Percentiles rank a stretch among this genome's conserved stretches.
These are phyloP conservation scores for Irpex sp. DNA, from an alignment of 1,284 basidiomycete species.

Conservation along the genomic window DNA sequence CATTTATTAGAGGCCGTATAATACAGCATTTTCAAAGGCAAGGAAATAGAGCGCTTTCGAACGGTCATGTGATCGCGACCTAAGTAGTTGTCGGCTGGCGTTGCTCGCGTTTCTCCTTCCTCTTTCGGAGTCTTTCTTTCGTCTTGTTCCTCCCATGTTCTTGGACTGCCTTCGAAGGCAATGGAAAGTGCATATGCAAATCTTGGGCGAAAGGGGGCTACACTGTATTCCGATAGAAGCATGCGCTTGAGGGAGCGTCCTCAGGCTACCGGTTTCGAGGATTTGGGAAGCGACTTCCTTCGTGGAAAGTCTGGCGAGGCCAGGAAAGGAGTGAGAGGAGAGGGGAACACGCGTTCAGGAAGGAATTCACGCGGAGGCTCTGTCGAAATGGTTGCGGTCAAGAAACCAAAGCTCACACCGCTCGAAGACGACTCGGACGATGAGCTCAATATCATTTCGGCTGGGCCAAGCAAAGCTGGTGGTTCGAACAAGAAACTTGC, in stretches of 20 bases:
- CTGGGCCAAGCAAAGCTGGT: neutral
- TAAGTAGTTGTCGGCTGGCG: neutral
- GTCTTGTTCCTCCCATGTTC: neutral
- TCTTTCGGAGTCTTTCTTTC: neutral
- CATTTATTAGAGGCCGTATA: neutral
- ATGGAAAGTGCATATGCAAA: neutral
- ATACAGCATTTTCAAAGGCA: neutral
- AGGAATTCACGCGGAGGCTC: neutral
- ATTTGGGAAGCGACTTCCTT: conserved; percentile 21
- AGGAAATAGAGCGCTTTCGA: neutral
- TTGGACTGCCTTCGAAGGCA: neutral
- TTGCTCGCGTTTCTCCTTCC: neutral
- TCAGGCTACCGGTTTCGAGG: conserved; percentile 13
- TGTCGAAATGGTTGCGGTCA: neutral
- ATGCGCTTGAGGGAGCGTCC: conserved; percentile 6
- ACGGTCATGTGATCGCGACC: neutral
- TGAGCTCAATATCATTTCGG: conserved; percentile 8
- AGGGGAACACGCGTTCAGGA: neutral
- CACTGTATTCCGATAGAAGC: neutral
- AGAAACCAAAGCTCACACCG: neutral
- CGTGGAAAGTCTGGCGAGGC: neutral
- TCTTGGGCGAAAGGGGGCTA: neutral
- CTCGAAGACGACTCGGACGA: neutral
- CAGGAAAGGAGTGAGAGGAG: neutral
- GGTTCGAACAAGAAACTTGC: neutral